Base-by-base conservation (phyloP, 2,329 filamentous ascomycete genomes). In the Calonectria pauciramosa region DNA sequence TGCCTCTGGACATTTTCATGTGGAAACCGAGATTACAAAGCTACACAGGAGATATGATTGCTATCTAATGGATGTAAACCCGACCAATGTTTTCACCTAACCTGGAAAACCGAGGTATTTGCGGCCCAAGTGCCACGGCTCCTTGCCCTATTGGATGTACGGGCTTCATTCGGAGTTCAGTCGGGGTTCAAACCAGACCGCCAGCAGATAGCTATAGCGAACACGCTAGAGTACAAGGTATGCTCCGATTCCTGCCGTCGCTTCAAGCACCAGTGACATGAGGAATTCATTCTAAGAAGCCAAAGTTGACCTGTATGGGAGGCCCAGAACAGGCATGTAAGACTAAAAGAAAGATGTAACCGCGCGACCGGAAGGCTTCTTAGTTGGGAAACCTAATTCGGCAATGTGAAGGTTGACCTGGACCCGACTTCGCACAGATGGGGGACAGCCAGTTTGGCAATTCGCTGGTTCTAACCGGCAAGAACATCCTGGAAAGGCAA, bases 291-390 rank as follows among this genome's bases (percentile, higher is more conserved):
- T 14, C 9, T 11, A 3, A 7, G 10, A 44, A 64, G 13, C 28
- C 34, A 26, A 68, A 32, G 64, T 54, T 47, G 54, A 18, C 30
- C 26, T 51, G 32, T 32, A 36, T 59, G 20, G n/a, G 56, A 38
- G 34, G 23, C 47, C 38, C 26, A 30, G 36, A 56, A n/a, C 13
- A 11, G 9, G 36, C 30, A 23, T 2, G 1, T 30, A 23, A 10
- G 54, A 30, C 26, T 23, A 60, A 38, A 38, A n/a, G 14, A 59
- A 34, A 54, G n/a, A 28, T n/a, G 60, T 49, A 71, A 32, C 49
- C 65, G 56, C 64, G 28, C 70, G 44, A 49, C 47, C 64, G 65
- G 70, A 68, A 68, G 52, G 23, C 54, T 51, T 34, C 26, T n/a
- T 36, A 44, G 52, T 64, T 38, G 34, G 54, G 41, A 41, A 26